These are phyloP conservation scores for Isoetes engelmannii DNA, from an alignment of 83 land plant species.

Conservation along the genomic window DNA sequence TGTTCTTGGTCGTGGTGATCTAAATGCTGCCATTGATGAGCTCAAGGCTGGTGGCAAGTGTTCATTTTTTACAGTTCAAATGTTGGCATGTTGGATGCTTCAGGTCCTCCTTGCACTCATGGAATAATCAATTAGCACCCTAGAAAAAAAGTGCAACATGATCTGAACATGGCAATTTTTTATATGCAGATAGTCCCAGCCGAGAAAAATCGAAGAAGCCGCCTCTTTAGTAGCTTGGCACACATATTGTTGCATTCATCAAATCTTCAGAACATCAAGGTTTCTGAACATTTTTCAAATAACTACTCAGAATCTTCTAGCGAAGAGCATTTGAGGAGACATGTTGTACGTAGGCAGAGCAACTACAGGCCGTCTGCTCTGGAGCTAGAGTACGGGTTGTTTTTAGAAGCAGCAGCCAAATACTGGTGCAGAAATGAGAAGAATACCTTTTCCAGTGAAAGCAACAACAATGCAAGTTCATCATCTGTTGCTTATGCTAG, in stretches of 20 bases:
- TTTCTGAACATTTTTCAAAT: not conserved
- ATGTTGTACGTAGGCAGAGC: not conserved
- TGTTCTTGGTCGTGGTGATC: constrained; percentile 19
- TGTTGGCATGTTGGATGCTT: constrained; percentile 29
- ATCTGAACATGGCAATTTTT: not conserved
- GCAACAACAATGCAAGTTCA: not conserved
- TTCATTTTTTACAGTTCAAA: constrained; percentile 17
- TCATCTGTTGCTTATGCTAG: no score
- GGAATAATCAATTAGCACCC: not conserved
- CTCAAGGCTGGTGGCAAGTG: constrained; percentile 18
- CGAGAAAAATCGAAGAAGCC: constrained; percentile 8
- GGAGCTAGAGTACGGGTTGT: constrained; percentile 17
- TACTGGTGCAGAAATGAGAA: constrained; percentile 13
- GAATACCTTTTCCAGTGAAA: not conserved
- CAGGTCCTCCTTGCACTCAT: constrained; percentile 13
- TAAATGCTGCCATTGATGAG: constrained; percentile 20
- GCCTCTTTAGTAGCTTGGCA: constrained; percentile 18
- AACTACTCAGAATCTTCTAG: not conserved
- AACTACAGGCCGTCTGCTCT: constrained; percentile 9
- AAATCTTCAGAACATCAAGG: not conserved
- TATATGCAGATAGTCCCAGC: constrained; percentile 17
- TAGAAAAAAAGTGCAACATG: not conserved
- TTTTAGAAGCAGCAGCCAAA: constrained; percentile 23
- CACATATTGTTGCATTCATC: constrained; percentile 16
- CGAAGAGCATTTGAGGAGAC: constrained; percentile 1